Evolutionary conservation across 2,329 filamentous ascomycete species (phyloP).

Genomic region (Pseudocercospora crystallina): DNA sequence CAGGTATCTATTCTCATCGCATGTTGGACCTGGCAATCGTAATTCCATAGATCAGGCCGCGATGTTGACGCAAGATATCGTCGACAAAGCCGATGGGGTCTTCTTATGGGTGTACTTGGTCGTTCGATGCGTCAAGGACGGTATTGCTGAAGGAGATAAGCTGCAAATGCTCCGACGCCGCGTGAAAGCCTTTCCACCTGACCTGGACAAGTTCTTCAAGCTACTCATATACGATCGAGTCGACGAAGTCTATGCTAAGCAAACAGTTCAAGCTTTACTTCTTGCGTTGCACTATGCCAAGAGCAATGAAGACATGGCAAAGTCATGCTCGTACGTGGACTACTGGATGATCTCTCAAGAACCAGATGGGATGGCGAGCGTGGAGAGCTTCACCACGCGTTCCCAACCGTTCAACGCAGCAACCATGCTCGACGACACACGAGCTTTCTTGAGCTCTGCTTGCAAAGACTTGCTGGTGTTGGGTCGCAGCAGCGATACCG

Average conservation of each 20-base stretch:
- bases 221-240: background rate
- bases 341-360: background rate
- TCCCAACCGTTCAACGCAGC: background rate
- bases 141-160: background rate
- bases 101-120: conserved; percentile 1
- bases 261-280: background rate
- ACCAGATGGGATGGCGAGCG: background rate
- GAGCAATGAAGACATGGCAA: background rate
- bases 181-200: background rate
- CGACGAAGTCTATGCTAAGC: background rate
- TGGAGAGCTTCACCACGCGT: background rate
- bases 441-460: background rate
- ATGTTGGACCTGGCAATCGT: no score
- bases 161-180: background rate
- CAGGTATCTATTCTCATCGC: background rate
- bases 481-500: background rate
- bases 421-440: background rate
- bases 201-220: background rate
- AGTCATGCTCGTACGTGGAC: background rate
- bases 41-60: no score
- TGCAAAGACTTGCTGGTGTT: background rate
- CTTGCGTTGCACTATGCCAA: background rate
- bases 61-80: background rate
- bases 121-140: background rate
- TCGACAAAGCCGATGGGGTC: background rate